Conservation (phyloP, 768 basidiomycete species). For the Phlegmacium glaucopus region DNA sequence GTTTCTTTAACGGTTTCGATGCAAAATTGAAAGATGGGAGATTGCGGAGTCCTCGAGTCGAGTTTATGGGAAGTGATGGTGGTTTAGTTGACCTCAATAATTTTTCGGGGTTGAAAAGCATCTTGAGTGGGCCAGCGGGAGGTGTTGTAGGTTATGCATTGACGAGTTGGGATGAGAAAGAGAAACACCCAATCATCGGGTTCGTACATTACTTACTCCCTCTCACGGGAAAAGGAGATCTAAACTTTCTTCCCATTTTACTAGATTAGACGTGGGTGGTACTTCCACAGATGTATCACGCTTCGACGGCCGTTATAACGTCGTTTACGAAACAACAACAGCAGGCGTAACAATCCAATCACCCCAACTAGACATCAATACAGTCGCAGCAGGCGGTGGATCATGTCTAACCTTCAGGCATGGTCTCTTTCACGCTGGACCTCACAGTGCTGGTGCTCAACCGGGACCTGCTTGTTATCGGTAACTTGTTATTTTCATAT, state of each 20-base stretch:
- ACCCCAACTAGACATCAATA: slow-evolving; percentile 93
- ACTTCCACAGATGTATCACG: slow-evolving; percentile 96
- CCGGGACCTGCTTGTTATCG: slow-evolving; percentile 92
- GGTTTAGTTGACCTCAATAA: slow-evolving; percentile 75
- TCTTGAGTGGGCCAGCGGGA: slow-evolving; percentile 90
- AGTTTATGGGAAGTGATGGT: slow-evolving; percentile 96
- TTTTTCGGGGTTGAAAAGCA: slow-evolving; percentile 92
- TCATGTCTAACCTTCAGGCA: slow-evolving; percentile 87
- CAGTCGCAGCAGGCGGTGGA: slow-evolving; percentile 94
- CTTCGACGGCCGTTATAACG: slow-evolving; percentile 86
- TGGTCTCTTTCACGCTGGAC: slow-evolving; percentile 88
- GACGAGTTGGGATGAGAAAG: slow-evolving; percentile 82
- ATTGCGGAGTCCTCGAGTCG: slow-evolving; percentile 66
- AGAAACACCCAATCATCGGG: slow-evolving; percentile 80
- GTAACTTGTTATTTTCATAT: slow-evolving; percentile 33
- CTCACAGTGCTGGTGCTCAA: slow-evolving; percentile 90
- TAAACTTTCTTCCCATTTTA: neutral
- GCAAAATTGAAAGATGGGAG: slow-evolving; percentile 60
- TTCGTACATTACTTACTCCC: no score
- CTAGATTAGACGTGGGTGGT: slow-evolving; percentile 87
- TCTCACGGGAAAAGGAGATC: no score
- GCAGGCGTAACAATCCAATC: slow-evolving; percentile 92
- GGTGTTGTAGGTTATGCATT: slow-evolving; percentile 95
- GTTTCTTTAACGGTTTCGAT: slow-evolving; percentile 90
- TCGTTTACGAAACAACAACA: slow-evolving; percentile 94